Percentiles rank a stretch among this genome's conserved stretches.
These are phyloP conservation scores for Cytospora paraplurivora DNA, from an alignment of 2,329 filamentous ascomycete genomes.

Conservation along the genomic window DNA sequence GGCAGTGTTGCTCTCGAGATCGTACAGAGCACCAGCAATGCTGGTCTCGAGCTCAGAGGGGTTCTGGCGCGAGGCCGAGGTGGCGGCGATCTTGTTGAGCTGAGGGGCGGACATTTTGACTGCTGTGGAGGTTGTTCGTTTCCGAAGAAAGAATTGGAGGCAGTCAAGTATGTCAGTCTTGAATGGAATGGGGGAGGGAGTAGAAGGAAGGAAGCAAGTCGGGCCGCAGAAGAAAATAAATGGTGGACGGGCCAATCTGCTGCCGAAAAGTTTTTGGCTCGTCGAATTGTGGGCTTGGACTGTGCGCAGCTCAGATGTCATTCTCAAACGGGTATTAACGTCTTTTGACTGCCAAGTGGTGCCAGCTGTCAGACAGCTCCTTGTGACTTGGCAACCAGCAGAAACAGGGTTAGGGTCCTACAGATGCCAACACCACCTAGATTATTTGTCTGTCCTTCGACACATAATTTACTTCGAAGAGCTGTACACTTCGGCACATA, in stretches of 20 bases:
- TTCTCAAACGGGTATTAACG: background rate
- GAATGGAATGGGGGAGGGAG: constrained; percentile 27
- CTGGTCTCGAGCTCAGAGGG: constrained; percentile 96
- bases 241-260: constrained; percentile 1
- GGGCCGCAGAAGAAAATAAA: constrained; percentile 12
- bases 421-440: no score
- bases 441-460: no score
- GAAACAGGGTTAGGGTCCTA: no score
- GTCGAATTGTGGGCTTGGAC: constrained; percentile 21
- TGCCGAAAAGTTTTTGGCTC: constrained; percentile 20
- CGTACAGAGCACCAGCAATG: constrained; percentile 96
- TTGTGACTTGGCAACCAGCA: no score
- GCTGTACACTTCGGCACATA: background rate
- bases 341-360: background rate
- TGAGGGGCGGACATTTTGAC: constrained; percentile 68
- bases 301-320: background rate
- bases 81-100: constrained; percentile 97
- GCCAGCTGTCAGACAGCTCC: constrained; percentile 13
- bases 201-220: constrained; percentile 10
- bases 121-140: constrained; percentile 37
- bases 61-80: constrained; percentile 94
- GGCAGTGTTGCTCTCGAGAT: constrained; percentile 98
- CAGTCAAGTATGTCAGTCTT: constrained; percentile 26
- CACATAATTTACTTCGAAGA: background rate
- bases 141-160: constrained; percentile 27